Base-by-base conservation (phyloP, 73 alveolate species). In the Vitrella brassicaformis region DNA sequence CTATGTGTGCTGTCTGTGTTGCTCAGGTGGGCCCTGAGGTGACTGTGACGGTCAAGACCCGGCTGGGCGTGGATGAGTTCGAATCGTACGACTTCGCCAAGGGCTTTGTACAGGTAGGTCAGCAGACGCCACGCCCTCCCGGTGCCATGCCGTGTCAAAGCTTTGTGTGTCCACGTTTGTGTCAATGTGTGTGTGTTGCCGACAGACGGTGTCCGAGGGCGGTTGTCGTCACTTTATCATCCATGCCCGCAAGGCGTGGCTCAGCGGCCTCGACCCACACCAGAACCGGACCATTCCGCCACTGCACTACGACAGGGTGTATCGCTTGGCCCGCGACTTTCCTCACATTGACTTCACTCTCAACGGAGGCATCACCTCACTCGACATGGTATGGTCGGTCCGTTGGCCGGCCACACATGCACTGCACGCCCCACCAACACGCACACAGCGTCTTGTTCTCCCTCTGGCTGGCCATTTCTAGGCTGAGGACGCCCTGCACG, bases 251-350 rank as follows among this genome's bases (percentile, higher is more conserved):
- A 90, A 89, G 75, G 89, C 93, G 64, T 32, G 66, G 47, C 86
- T 93, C n/a, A 81, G 72, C 78, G 98, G 98, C 14, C 81, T 92
- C 56, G 85, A 81, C 30, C 92, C 98, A 14, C 88, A 89, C 70
- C 90, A 90, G 80, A 92, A 92, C 79, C 88, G 98, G 64, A 88
- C 87, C 25, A 74, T 92, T 0, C 98, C 98, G 0, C 91, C 90
- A 25, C 85, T 92, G 32, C 90, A 88, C 74, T 90, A 92, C 71
- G 93, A 85, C 31, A 89, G 93, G 78, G 93, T 92, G 45, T 75
- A 85, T 47, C 84, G 85, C 47, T 73, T 92, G 66, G 87, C 89
- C 73, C 47, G 80, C 22, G 87, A 86, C 77, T 90, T 89, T 81
- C 89, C 91, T 30, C 89, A 88, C 31, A 68, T 88, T 39, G 81